A percentile compares a stretch with the other conserved stretches of the same genome.
Evolutionary conservation across 352 stramenopile genomes (phyloP).

Genomic region (Stramenopiles sp.): DNA sequence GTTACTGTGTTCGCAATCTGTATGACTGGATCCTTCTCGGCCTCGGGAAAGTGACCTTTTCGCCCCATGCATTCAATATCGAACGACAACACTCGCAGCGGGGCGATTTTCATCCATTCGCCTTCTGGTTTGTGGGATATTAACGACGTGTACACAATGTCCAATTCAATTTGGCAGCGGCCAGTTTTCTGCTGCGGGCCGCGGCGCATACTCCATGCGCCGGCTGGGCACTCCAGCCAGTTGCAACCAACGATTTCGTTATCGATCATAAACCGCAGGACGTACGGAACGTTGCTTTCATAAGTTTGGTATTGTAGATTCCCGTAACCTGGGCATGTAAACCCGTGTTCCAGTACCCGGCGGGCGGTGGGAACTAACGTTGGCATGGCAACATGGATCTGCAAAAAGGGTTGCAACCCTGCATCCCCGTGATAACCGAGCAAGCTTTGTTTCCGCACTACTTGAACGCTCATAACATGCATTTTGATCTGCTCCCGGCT

Average conservation of each 20-base stretch:
- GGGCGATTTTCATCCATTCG: constrained; percentile 86
- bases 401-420: constrained; percentile 32
- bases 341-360: constrained; percentile 57
- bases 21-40: constrained; percentile 90
- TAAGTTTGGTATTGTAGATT: constrained; percentile 66
- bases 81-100: constrained; percentile 89
- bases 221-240: constrained; percentile 80
- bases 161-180: constrained; percentile 74
- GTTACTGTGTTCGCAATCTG: constrained; percentile 95
- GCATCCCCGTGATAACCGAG: constrained; percentile 18
- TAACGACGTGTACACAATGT: constrained; percentile 92
- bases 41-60: constrained; percentile 77
- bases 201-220: constrained; percentile 63
- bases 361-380: constrained; percentile 77
- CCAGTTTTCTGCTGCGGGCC: constrained; percentile 52
- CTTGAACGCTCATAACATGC: too few relatives aligned
- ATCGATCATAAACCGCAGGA: constrained; percentile 99
- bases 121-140: constrained; percentile 72
- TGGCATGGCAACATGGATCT: constrained; percentile 83
- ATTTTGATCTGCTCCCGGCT: too few relatives aligned
- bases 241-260: constrained; percentile 83
- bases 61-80: constrained; percentile 98
- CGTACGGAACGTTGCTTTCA: constrained; percentile 96
- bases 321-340: constrained; percentile 39
- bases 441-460: not conserved